Conservation (phyloP, 176 grass and related monocot species). For the Eragrostis nindensis region DNA sequence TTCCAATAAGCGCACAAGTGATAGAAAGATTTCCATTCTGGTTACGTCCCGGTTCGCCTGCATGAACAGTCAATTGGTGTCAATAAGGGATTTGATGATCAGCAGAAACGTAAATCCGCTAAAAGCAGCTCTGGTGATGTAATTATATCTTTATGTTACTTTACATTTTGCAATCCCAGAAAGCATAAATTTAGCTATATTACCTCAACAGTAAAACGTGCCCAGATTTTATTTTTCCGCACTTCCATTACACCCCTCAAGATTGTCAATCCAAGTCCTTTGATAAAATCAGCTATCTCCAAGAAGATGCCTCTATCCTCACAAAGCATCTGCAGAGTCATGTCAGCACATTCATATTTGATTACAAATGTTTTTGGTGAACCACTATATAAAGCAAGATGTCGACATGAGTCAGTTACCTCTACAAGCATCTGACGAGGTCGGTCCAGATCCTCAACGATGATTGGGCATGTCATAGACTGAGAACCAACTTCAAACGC, state of each 20-base stretch:
- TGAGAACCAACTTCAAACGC: conserved; percentile 87
- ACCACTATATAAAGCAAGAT: conserved; percentile 30
- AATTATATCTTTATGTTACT: not conserved
- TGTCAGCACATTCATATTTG: conserved; percentile 23
- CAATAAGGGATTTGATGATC: not conserved
- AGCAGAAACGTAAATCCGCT: not conserved
- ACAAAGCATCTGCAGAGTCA: conserved; percentile 69
- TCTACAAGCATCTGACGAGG: conserved; percentile 86
- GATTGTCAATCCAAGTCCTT: conserved; percentile 81
- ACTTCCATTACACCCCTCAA: conserved; percentile 86
- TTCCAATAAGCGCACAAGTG: conserved; percentile 66
- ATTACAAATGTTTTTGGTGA: conserved; percentile 2
- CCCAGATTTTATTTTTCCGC: conserved; percentile 81
- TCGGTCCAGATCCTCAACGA: conserved; percentile 79
- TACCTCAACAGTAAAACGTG: conserved; percentile 84
- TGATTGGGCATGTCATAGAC: conserved; percentile 77
- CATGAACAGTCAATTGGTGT: conserved; percentile 4
- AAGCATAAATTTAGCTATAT: not conserved
- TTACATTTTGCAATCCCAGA: not conserved
- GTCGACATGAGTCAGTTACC: conserved; percentile 43
- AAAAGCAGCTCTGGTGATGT: not conserved
- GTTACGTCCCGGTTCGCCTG: conserved; percentile 82
- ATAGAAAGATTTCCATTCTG: conserved; percentile 81
- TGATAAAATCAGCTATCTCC: conserved; percentile 89
- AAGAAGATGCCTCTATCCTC: conserved; percentile 83